Base-by-base conservation (phyloP, 352 stramenopile species). In the Saprolegnia parasitica region DNA sequence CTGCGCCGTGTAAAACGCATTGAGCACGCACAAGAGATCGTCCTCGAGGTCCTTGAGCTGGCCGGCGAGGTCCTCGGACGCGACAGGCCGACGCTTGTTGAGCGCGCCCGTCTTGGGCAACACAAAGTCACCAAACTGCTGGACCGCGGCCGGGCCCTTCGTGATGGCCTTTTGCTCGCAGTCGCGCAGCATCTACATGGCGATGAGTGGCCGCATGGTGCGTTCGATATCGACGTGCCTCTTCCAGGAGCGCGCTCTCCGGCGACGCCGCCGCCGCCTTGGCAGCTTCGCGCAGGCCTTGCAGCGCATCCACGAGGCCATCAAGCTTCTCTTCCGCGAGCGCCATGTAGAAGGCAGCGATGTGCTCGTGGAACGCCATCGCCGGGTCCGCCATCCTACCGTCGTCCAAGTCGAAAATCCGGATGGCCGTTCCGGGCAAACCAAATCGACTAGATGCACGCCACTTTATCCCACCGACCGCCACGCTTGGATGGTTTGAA, bases 271-370 rank as follows among this genome's bases (percentile, higher is more conserved):
- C 32, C 20, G 67, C 71, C 39, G 60, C 66, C 13, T 56, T 39
- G 0, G 67, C 71, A 54, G 67, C 49, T 21, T 61, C 67, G 50
- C 71, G 74, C 42, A 76, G 71, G n/a, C 57, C 50, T 29, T 70
- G 60, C 56, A 72, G 56, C 16, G 72, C 74, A 35, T 63, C 68
- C 13, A 49, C 54, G 40, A 50, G 32, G 26, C 57, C 21, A 47
- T 91, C 85, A 35, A 91, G 67, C 65, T 86, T 78, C 49, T 89
- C 73, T 75, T 93, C 85, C 24, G 85, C 85, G 54, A 90, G 77
- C 64, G 79, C 85, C 80, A 90, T 81, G 78, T 91, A 90, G 76
- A 93, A 93, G 67, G 78, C 73, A 68, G 77, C 90, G 73, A 93
- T 77, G 74, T 84, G 86, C 68, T 90, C 81, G 71, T 93, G 79